Conservation (phyloP, 1,139 yeast genomes). For the Magnusiomyces suaveolens region DNA sequence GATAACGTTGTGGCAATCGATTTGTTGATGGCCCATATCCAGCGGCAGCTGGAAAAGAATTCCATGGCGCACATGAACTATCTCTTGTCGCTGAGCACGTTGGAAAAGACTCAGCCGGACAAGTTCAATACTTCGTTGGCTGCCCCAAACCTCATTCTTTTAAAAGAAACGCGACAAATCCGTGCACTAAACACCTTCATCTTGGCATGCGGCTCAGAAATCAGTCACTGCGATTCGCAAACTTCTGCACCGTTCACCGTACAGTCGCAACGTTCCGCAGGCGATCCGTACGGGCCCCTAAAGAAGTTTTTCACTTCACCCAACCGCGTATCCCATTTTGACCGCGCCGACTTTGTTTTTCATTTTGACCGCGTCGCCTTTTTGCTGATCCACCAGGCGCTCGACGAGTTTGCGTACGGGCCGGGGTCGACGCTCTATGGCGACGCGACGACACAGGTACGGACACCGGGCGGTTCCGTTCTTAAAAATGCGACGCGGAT, state of each 20-base stretch:
- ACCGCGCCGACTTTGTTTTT: conserved; percentile 69
- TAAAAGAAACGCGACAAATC: conserved; percentile 59
- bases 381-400: conserved; percentile 55
- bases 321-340: background rate
- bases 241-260: background rate
- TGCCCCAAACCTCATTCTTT: conserved; percentile 23
- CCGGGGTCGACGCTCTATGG: conserved; percentile 15
- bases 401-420: conserved; percentile 39
- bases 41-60: conserved; percentile 57
- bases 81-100: conserved; percentile 38
- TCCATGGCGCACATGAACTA: conserved; percentile 56
- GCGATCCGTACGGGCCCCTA: background rate
- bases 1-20: conserved; percentile 75
- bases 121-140: background rate
- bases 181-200: conserved; percentile 64
- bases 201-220: conserved; percentile 30
- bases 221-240: background rate
- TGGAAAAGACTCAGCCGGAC: background rate
- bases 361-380: conserved; percentile 74
- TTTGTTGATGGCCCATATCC: conserved; percentile 69
- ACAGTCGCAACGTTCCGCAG: background rate
- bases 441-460: conserved; percentile 25
- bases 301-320: background rate
- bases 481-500: conserved; percentile 15
- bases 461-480: conserved; percentile 39